Conservation (phyloP, 345 rosid species). For the Eutrema heterophyllum region DNA sequence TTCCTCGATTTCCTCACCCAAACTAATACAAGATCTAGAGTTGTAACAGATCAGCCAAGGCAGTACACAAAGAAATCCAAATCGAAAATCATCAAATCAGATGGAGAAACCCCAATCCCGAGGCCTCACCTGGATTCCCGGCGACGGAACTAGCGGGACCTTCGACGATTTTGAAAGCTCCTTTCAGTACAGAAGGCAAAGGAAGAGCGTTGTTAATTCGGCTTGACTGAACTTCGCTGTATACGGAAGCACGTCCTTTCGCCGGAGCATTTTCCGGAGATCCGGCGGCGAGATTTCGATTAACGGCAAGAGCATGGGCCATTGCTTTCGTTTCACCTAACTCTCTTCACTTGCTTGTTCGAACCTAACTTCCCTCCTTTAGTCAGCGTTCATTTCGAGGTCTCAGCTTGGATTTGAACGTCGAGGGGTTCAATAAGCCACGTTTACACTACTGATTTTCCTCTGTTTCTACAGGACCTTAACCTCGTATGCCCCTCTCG, state of each 20-base stretch:
- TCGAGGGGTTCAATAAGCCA: no score
- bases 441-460: no score
- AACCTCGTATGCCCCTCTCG: no score
- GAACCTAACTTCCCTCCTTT: slow-evolving; percentile 20
- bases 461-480: no score
- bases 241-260: slow-evolving; percentile 65
- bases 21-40: slow-evolving; percentile 19
- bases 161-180: slow-evolving; percentile 67
- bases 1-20: background rate
- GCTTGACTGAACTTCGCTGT: slow-evolving; percentile 78
- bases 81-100: background rate
- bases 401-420: no score
- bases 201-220: slow-evolving; percentile 75
- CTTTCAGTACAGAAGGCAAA: slow-evolving; percentile 72
- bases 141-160: slow-evolving; percentile 92
- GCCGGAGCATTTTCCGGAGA: slow-evolving; percentile 29
- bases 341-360: background rate
- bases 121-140: slow-evolving; percentile 70
- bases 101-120: background rate
- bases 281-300: slow-evolving; percentile 36
- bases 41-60: slow-evolving; percentile 6
- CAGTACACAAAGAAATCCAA: background rate
- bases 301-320: slow-evolving; percentile 57
- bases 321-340: slow-evolving; percentile 37
- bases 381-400: slow-evolving; percentile 22